Evolutionary conservation across 1,284 basidiomycete species (phyloP).

Genomic region (Pseudozyma flocculosa): DNA sequence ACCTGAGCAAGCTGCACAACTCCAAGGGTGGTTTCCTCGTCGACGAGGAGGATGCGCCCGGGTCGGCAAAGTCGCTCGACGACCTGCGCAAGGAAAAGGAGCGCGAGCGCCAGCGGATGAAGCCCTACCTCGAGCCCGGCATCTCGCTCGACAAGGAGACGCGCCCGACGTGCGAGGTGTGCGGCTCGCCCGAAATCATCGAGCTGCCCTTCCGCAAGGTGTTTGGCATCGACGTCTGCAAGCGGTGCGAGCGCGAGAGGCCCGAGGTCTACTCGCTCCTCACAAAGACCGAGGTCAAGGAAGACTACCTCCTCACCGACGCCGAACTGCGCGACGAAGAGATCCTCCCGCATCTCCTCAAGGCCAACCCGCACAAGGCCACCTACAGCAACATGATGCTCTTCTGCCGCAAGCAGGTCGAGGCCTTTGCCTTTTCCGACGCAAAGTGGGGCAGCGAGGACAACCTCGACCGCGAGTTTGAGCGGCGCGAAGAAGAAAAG

Average conservation of each 20-base stretch:
- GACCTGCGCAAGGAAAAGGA: conserved; percentile 52
- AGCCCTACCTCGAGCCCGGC: conserved; percentile 44
- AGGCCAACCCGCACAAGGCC: conserved; percentile 93
- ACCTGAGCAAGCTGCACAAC: conserved; percentile 53
- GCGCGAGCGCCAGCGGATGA: conserved; percentile 45
- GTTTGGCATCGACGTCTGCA: conserved; percentile 73
- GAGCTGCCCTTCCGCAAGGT: conserved; percentile 45
- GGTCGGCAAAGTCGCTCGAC: conserved; percentile 37
- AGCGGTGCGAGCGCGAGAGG: conserved; percentile 74
- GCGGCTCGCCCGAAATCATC: conserved; percentile 44
- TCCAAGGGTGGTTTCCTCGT: conserved; percentile 56
- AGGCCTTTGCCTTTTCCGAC: conserved; percentile 81
- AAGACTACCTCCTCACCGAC: conserved; percentile 76
- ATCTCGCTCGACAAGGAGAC: conserved; percentile 46
- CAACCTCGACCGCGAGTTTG: conserved; percentile 85
- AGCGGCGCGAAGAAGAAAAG: conserved; percentile 76
- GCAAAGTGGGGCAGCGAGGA: conserved; percentile 95
- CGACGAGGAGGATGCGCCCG: conserved; percentile 36
- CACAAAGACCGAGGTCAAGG: conserved; percentile 98
- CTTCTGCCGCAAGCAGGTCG: conserved; percentile 89
- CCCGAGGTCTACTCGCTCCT: conserved; percentile 85
- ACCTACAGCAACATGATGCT: conserved; percentile 99
- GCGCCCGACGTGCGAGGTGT: conserved; percentile 42
- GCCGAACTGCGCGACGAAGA: conserved; percentile 91
- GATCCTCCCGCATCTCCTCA: conserved; percentile 86